Conservation (phyloP, 208 protist species). For the Crithidia bombi region DNA sequence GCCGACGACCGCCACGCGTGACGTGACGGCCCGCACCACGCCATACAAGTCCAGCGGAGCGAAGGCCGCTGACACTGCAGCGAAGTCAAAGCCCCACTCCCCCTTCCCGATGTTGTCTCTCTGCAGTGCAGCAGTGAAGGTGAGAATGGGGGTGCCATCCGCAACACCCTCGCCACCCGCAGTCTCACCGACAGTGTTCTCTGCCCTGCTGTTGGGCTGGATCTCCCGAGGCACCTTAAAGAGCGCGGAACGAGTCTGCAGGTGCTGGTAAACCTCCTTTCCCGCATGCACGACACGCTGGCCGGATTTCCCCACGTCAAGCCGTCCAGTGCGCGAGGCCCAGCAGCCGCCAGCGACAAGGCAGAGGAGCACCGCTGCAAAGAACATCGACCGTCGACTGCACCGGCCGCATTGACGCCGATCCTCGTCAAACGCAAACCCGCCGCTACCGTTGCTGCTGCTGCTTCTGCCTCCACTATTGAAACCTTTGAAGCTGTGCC, state of each 20-base stretch:
- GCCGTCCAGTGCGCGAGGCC: constrained; percentile 1
- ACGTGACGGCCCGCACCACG: constrained; percentile 29
- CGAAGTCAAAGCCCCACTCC: background rate
- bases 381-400: background rate
- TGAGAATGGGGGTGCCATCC: background rate
- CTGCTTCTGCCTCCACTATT: background rate
- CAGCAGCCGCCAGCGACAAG: constrained; percentile 13
- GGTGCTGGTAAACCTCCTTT: constrained; percentile 6
- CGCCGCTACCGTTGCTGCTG: background rate
- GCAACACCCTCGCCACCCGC: background rate
- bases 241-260: constrained; percentile 17
- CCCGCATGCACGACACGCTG: background rate
- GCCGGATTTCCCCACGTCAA: background rate
- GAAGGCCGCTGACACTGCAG: background rate
- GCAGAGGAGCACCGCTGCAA: constrained; percentile 7
- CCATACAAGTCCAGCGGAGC: constrained; percentile 6
- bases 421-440: background rate
- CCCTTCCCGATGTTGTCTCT: background rate
- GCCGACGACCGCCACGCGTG: constrained; percentile 52
- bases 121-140: background rate
- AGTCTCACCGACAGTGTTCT: background rate
- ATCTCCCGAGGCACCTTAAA: constrained; percentile 29
- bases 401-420: background rate
- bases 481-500: constrained; percentile 8
- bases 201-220: background rate